Percentiles rank a stretch among this genome's conserved stretches.
Conservation (phyloP, 306 rosid species). For the Vachellia collinsii region DNA sequence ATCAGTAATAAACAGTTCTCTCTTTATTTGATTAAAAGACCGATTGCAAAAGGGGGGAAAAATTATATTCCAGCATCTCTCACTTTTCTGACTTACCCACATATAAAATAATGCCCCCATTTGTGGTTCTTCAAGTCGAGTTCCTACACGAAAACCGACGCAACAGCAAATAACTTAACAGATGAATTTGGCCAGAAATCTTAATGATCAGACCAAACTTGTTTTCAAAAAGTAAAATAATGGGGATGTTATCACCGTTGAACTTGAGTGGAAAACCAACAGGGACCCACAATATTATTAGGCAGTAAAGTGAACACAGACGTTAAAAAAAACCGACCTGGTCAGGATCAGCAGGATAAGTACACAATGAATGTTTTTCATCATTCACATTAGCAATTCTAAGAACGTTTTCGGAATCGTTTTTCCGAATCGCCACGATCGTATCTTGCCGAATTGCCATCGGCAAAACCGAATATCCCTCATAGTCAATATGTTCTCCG, state of each 20-base stretch:
- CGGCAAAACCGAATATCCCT: conserved; percentile 96
- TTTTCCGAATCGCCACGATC: conserved; percentile 72
- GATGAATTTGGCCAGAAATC: not conserved
- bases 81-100: conserved; percentile 70
- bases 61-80: not conserved
- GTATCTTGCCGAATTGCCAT: conserved; percentile 98
- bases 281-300: not conserved
- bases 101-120: conserved; percentile 98
- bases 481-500: conserved; percentile 96
- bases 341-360: conserved; percentile 83
- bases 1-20: not conserved
- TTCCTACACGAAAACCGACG: conserved; percentile 53
- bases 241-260: not conserved
- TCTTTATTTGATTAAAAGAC: conserved; percentile 3
- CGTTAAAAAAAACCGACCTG: conserved; percentile 55
- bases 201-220: not conserved
- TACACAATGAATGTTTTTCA: conserved; percentile 63
- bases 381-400: conserved; percentile 79
- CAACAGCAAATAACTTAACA: conserved; percentile 16
- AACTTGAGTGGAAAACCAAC: not conserved
- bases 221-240: not conserved
- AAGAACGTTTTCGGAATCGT: conserved; percentile 53
- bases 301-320: not conserved
- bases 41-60: not conserved
- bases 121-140: conserved; percentile 87